These are phyloP conservation scores for Karstenula rhodostoma DNA, from an alignment of 2,329 filamentous ascomycete species.

Conservation along the genomic window DNA sequence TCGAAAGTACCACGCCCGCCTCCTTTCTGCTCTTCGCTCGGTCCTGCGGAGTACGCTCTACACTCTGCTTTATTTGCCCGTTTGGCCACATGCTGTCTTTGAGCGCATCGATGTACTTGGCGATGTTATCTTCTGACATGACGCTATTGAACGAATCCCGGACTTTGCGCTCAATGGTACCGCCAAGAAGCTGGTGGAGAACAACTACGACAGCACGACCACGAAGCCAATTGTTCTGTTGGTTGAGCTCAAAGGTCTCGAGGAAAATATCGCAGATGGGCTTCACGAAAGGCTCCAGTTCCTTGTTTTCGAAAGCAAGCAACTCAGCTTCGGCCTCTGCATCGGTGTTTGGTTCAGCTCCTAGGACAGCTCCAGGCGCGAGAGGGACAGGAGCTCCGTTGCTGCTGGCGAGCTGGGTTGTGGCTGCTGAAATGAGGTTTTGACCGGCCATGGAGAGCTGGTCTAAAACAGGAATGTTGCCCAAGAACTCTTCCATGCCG, in stretches of 20 bases:
- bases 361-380: conserved; percentile 42
- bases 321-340: conserved; percentile 92
- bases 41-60: conserved; percentile 72
- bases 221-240: conserved; percentile 95
- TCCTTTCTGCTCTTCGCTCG: conserved; percentile 84
- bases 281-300: conserved; percentile 94
- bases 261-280: conserved; percentile 98
- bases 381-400: conserved; percentile 27
- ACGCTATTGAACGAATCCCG: conserved; percentile 80
- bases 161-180: conserved; percentile 95
- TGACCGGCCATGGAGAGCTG: conserved; percentile 93
- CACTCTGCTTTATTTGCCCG: conserved; percentile 62
- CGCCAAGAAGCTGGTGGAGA: conserved; percentile 91
- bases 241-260: conserved; percentile 92
- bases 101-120: conserved; percentile 77
- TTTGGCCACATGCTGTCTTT: conserved; percentile 83
- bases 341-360: conserved; percentile 59
- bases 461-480: conserved; percentile 93
- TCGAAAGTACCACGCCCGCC: conserved; percentile 87
- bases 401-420: conserved; percentile 57
- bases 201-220: conserved; percentile 96
- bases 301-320: conserved; percentile 82
- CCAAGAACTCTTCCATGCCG: conserved; percentile 96
- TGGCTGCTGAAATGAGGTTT: conserved; percentile 81
- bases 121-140: conserved; percentile 78